Evolutionary conservation across 2,329 filamentous ascomycete species (phyloP).

Genomic region (Aspergillus jensenii): DNA sequence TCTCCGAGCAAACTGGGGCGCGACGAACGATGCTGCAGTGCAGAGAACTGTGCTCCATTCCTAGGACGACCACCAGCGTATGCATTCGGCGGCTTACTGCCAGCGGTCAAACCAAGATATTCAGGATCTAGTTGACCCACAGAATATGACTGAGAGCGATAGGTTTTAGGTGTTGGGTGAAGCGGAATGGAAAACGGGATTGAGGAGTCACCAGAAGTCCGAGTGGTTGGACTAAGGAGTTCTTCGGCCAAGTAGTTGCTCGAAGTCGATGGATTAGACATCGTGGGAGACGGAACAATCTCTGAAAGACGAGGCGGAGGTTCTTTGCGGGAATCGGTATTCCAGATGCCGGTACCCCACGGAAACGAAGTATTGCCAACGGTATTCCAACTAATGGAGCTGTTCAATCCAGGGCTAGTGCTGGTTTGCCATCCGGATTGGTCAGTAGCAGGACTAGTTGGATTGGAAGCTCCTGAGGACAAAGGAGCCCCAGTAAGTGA

Average conservation of each 20-base stretch:
- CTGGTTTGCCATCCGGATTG: slow-evolving; percentile 45
- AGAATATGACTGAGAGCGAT: slow-evolving; percentile 94
- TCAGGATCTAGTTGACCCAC: slow-evolving; percentile 85
- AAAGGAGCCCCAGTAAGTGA: slow-evolving; percentile 71
- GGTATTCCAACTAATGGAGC: slow-evolving; percentile 45
- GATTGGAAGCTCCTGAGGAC: slow-evolving; percentile 77
- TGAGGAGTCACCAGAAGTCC: slow-evolving; percentile 51
- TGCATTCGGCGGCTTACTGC: slow-evolving; percentile 27
- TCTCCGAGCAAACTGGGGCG: slow-evolving; percentile 51
- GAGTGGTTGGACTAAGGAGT: slow-evolving; percentile 51
- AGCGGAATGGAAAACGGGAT: slow-evolving; percentile 86
- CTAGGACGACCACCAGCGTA: slow-evolving; percentile 35
- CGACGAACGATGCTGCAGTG: slow-evolving; percentile 77
- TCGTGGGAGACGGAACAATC: slow-evolving; percentile 73
- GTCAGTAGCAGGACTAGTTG: slow-evolving; percentile 74
- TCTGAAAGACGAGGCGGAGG: slow-evolving; percentile 72
- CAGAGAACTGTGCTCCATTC: slow-evolving; percentile 56
- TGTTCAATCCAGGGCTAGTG: slow-evolving; percentile 38
- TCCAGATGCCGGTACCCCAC: slow-evolving; percentile 84
- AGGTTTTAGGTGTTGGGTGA: slow-evolving; percentile 87
- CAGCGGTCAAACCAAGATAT: slow-evolving; percentile 33
- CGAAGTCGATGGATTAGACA: slow-evolving; percentile 52
- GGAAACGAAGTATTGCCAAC: slow-evolving; percentile 55
- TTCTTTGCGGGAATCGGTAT: slow-evolving; percentile 70
- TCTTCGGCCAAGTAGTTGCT: slow-evolving; percentile 54